Conservation (phyloP, 1,139 yeast genomes). For the Saccharomyces hybrid region DNA sequence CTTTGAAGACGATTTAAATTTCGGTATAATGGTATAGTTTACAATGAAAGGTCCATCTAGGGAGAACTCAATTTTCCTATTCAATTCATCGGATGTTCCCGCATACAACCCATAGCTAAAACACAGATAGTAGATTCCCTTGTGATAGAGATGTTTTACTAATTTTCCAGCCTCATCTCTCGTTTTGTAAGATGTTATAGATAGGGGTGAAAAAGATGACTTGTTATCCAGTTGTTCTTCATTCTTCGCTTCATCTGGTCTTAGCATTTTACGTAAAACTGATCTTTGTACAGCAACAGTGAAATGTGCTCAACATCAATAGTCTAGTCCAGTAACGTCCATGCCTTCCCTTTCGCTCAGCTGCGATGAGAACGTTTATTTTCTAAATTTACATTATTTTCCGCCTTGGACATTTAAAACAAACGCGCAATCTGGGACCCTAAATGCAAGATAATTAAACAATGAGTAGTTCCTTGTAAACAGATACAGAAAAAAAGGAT, state of each 20-base stretch:
- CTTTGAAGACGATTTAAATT: neutral
- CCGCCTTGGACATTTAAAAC: neutral
- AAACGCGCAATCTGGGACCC: neutral
- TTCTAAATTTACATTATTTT: neutral
- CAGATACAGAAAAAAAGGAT: neutral
- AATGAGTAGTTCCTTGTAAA: neutral
- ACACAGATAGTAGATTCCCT: neutral
- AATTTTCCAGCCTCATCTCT: neutral
- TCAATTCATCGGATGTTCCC: neutral
- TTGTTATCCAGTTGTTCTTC: neutral
- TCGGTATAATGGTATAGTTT: neutral
- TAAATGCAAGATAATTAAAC: neutral
- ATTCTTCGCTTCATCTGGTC: neutral
- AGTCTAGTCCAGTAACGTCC: neutral
- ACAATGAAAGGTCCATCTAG: neutral
- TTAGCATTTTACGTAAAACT: neutral
- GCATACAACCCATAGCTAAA: neutral
- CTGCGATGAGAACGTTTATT: neutral
- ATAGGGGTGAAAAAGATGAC: neutral
- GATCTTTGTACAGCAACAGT: neutral
- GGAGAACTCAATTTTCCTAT: neutral
- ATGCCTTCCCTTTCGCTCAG: neutral
- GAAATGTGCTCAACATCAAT: neutral
- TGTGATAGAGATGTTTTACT: neutral
- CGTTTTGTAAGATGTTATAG: neutral